Evolutionary conservation across 371 early-diverging fungal species (phyloP).

Genomic region (Smittium mucronatum): DNA sequence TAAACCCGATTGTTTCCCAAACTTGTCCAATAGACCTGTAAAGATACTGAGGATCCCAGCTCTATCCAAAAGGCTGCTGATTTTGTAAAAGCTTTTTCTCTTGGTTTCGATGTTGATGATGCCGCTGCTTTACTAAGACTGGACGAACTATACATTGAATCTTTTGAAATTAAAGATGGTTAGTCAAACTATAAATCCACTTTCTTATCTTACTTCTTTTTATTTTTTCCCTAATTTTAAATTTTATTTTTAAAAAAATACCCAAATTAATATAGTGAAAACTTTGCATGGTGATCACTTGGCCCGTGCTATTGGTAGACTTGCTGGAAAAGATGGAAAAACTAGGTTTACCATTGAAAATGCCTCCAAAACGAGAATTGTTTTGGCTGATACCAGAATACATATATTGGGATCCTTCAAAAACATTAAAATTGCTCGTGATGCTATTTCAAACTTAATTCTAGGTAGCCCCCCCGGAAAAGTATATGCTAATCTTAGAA

Average conservation of each 20-base stretch:
- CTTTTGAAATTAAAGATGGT: constrained; percentile 96
- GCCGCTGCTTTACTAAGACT: constrained; percentile 86
- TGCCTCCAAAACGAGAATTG: constrained; percentile 91
- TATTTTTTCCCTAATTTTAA: neutral
- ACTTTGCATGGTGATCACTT: constrained; percentile 91
- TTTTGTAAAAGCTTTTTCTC: constrained; percentile 84
- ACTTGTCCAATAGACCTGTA: constrained; percentile 53
- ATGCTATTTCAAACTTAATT: constrained; percentile 90
- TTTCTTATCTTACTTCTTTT: neutral
- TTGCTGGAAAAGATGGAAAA: constrained; percentile 98
- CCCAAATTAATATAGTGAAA: constrained; percentile 41
- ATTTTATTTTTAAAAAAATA: neutral
- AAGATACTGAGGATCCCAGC: constrained; percentile 70
- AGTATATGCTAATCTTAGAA: constrained; percentile 84
- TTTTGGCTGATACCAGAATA: constrained; percentile 94
- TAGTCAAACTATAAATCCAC: neutral
- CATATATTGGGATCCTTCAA: constrained; percentile 94
- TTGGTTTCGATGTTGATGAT: constrained; percentile 90
- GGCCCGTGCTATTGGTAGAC: constrained; percentile 97
- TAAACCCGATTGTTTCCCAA: neutral
- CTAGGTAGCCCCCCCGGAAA: constrained; percentile 97
- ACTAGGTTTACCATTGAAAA: constrained; percentile 96
- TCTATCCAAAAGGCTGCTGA: constrained; percentile 90
- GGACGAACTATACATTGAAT: constrained; percentile 90
- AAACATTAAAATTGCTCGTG: constrained; percentile 94